Percentiles rank a stretch among this genome's conserved stretches.
phyloP scores from a whole-genome alignment of 225 moss, liverwort and hornwort genomes.

The Sphagnum contortum region DNA sequence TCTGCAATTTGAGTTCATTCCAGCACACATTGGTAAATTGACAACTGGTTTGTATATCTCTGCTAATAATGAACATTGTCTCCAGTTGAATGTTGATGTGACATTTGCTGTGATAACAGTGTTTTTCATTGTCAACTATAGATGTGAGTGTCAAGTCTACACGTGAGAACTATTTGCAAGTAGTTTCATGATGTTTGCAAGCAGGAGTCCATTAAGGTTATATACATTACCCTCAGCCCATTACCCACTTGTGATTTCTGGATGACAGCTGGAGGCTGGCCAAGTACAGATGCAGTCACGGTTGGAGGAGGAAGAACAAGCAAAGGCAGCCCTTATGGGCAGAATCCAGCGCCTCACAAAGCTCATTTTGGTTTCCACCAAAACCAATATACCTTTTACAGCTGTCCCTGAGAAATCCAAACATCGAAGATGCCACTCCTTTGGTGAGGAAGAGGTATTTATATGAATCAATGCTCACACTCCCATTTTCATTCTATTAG shows the following conservation, averaged over 20 bases:
- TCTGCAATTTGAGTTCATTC: no score
- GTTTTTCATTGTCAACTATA: no score
- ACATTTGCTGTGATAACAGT: no score
- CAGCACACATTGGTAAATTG: no score
- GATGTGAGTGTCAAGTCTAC: no score
- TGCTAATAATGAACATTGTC: no score
- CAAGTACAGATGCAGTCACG: constrained; percentile 98
- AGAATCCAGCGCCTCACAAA: constrained; percentile 95
- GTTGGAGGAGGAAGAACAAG: constrained; percentile 96
- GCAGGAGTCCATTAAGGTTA: no score
- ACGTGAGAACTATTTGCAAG: no score
- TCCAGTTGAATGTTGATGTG: no score
- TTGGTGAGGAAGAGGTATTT: constrained; percentile 93
- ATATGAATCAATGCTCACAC: not conserved
- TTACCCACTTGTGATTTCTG: constrained; percentile 1
- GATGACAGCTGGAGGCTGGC: constrained; percentile 77
- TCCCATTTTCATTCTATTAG: not conserved
- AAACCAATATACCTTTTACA: constrained; percentile 74
- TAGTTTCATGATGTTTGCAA: no score
- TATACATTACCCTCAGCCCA: no score
- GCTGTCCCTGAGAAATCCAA: constrained; percentile 66
- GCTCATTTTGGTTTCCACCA: constrained; percentile 86
- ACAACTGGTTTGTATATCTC: no score
- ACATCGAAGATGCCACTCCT: constrained; percentile 83
- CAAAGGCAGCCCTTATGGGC: constrained; percentile 95